Evolutionary conservation across 1,284 basidiomycete genomes (phyloP).

Genomic region (Malassezia sp.): DNA sequence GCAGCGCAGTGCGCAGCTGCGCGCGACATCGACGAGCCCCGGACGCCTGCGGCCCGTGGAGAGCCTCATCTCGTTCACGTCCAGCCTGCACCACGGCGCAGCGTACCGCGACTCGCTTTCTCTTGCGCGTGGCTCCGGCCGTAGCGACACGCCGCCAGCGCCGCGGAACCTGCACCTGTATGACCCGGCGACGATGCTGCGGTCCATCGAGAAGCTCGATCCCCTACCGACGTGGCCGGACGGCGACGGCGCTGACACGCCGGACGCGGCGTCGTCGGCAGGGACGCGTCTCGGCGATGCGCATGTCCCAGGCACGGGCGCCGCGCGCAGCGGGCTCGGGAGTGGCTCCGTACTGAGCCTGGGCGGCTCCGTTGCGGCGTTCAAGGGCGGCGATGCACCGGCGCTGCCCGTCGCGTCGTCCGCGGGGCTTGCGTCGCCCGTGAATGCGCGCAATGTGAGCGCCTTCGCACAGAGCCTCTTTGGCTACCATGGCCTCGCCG

Average conservation of each 20-base stretch:
- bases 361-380: too few relatives aligned
- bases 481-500: not conserved
- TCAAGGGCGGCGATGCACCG: not conserved
- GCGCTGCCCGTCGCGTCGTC: not conserved
- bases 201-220: constrained; percentile 15
- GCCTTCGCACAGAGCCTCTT: constrained; percentile 16
- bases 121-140: not conserved
- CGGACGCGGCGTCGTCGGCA: too few relatives aligned
- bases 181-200: constrained; percentile 13
- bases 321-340: too few relatives aligned
- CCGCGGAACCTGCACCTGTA: constrained; percentile 8
- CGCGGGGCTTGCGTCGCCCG: not conserved
- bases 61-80: not conserved
- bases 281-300: too few relatives aligned
- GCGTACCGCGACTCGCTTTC: too few relatives aligned
- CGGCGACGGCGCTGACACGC: too few relatives aligned
- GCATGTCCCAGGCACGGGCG: too few relatives aligned
- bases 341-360: too few relatives aligned
- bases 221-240: too few relatives aligned
- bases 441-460: constrained; percentile 9
- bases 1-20: not conserved
- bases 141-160: not conserved
- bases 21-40: not conserved
- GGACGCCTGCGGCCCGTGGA: constrained; percentile 3
- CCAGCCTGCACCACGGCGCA: not conserved